Conservation (phyloP, 306 rosid genomes). For the Myrica gale region DNA sequence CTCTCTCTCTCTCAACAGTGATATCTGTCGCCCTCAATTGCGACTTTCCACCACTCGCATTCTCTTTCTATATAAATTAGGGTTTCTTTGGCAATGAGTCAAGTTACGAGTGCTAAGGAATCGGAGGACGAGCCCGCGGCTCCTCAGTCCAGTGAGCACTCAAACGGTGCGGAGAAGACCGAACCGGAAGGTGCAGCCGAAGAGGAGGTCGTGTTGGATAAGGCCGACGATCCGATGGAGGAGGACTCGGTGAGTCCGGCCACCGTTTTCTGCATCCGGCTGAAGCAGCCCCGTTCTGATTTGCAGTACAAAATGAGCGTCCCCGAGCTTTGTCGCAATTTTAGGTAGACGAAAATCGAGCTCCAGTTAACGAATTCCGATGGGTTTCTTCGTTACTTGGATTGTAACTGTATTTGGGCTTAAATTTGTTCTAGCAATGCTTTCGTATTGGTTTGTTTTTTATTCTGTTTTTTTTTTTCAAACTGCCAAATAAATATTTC, state of each 20-base stretch:
- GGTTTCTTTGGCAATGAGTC: constrained; percentile 61
- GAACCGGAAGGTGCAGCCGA: constrained; percentile 34
- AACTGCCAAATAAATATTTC: not conserved
- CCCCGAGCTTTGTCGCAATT: constrained; percentile 91
- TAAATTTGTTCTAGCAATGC: not conserved
- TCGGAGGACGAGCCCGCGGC: constrained; percentile 55
- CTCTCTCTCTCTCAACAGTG: constrained; percentile 53
- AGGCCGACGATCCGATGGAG: constrained; percentile 63
- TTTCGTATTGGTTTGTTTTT: not conserved
- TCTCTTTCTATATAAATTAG: constrained; percentile 49
- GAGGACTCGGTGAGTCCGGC: constrained; percentile 60
- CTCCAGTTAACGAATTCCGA: constrained; percentile 12
- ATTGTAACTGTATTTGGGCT: not conserved
- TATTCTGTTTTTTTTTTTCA: not conserved
- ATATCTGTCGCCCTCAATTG: constrained; percentile 95
- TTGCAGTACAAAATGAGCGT: constrained; percentile 83
- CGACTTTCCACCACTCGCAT: constrained; percentile 83
- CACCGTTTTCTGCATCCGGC: constrained; percentile 71
- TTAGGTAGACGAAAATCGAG: constrained; percentile 50
- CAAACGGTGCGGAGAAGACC: constrained; percentile 42
- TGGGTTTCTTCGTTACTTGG: not conserved
- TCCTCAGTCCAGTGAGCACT: constrained; percentile 41
- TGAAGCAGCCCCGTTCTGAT: constrained; percentile 66
- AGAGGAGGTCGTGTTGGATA: constrained; percentile 34
- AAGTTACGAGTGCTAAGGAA: constrained; percentile 51